Percentiles rank a stretch among this genome's conserved stretches.
Evolutionary conservation across 768 basidiomycete genomes (phyloP).

Genomic region (Rhizopogon roseolus): DNA sequence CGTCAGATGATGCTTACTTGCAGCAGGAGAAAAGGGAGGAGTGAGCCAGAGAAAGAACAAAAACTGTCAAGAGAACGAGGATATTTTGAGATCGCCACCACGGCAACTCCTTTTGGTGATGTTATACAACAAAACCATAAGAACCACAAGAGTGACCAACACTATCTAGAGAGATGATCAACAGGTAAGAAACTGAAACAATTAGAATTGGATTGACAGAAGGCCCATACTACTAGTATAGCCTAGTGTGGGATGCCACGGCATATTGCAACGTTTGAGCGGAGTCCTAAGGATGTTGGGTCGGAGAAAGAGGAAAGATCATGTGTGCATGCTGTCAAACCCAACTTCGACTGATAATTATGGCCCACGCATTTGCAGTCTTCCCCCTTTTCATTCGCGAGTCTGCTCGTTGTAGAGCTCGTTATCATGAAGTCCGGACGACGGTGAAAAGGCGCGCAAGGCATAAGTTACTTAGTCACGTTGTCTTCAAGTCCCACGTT

Average conservation of each 20-base stretch:
- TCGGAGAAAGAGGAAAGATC: conserved; percentile 23
- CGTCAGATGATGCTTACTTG: background rate
- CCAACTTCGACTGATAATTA: conserved; percentile 16
- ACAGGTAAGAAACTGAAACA: background rate
- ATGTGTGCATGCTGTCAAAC: conserved; percentile 16
- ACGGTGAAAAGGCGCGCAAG: conserved; percentile 17
- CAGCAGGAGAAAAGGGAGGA: background rate
- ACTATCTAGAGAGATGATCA: background rate
- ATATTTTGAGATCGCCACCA: background rate
- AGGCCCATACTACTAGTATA: background rate
- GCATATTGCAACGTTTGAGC: conserved; percentile 22
- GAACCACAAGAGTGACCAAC: background rate
- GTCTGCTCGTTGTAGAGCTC: conserved; percentile 14
- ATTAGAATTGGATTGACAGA: background rate
- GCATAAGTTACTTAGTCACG: background rate
- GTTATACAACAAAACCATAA: background rate
- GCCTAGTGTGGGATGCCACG: background rate
- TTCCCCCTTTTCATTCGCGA: background rate
- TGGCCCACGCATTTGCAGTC: conserved; percentile 14
- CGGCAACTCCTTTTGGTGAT: background rate
- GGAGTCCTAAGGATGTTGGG: conserved; percentile 29
- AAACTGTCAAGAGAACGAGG: too few relatives aligned
- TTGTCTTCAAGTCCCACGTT: conserved; percentile 28
- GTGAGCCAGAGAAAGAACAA: background rate
- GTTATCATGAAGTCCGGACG: conserved; percentile 8